Conservation (phyloP, 352 stramenopile genomes). For the Globisporangium viniferum region DNA sequence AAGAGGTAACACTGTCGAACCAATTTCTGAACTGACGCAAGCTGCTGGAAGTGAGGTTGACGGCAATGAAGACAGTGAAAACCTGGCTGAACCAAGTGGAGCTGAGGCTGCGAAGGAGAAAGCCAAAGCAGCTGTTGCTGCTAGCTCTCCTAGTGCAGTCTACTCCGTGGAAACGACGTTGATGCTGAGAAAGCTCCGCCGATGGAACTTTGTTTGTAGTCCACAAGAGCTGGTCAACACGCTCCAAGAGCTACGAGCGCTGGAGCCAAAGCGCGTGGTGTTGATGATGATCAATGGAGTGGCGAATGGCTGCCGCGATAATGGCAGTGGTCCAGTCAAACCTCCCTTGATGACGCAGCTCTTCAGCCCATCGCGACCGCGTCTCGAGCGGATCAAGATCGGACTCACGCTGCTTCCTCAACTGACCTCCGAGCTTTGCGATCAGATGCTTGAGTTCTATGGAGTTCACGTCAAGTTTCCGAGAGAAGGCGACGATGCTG, state of each 20-base stretch:
- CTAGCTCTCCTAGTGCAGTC: no score
- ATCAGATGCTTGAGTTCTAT: slow-evolving; percentile 27
- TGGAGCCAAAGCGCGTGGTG: neutral
- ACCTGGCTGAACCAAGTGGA: neutral
- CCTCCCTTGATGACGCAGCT: neutral
- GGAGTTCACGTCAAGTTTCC: slow-evolving; percentile 19
- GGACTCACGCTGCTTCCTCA: slow-evolving; percentile 27
- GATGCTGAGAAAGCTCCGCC: neutral
- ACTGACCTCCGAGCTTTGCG: slow-evolving; percentile 22
- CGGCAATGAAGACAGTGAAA: neutral
- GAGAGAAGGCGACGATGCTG: neutral
- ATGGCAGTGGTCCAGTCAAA: neutral
- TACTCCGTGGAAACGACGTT: neutral
- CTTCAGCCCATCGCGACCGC: neutral
- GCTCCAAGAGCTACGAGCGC: neutral
- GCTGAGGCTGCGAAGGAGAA: no score
- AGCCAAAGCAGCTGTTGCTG: neutral
- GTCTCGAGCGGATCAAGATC: slow-evolving; percentile 22
- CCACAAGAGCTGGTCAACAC: neutral
- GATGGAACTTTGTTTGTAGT: neutral
- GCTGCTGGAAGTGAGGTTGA: neutral
- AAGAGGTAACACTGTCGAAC: neutral
- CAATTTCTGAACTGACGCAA: neutral
- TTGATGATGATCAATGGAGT: slow-evolving; percentile 1
- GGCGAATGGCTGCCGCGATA: neutral